phyloP scores from a whole-genome alignment of 2,329 filamentous ascomycete species.

The Colletotrichum acutatum region DNA sequence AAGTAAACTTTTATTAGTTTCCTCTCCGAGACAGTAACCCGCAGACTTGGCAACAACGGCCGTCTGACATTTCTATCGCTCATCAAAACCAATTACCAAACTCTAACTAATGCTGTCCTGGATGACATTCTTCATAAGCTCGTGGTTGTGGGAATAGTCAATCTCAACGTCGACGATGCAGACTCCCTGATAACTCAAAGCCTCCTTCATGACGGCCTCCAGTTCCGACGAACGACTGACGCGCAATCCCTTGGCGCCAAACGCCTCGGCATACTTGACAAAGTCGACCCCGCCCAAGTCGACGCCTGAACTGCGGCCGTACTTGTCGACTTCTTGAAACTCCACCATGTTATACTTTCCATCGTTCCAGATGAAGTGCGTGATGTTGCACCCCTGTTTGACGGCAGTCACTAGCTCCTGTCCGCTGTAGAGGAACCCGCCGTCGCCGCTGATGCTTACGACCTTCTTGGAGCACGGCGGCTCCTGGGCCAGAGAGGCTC shows the following conservation, averaged over 20 bases:
- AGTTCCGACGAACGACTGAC: slow-evolving; percentile 51
- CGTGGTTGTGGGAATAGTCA: slow-evolving; percentile 55
- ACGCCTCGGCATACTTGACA: slow-evolving; percentile 57
- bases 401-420: slow-evolving; percentile 59
- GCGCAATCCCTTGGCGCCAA: slow-evolving; percentile 57
- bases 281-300: slow-evolving; percentile 59
- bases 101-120: slow-evolving; percentile 38
- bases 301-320: slow-evolving; percentile 56
- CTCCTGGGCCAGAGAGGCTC: slow-evolving; percentile 53
- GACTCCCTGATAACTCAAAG: slow-evolving; percentile 53
- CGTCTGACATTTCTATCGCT: background rate
- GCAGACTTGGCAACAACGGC: background rate
- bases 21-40: background rate
- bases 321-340: slow-evolving; percentile 62
- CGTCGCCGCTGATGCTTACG: slow-evolving; percentile 56
- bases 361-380: slow-evolving; percentile 63
- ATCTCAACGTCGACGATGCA: slow-evolving; percentile 58
- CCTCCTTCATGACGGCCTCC: slow-evolving; percentile 55
- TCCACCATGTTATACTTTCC: slow-evolving; percentile 62
- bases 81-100: background rate
- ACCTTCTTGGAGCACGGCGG: slow-evolving; percentile 56
- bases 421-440: slow-evolving; percentile 60
- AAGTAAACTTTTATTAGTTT: background rate
- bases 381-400: slow-evolving; percentile 58
- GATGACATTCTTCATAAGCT: slow-evolving; percentile 53